These are phyloP conservation scores for Plasmodium vinckei DNA, from an alignment of 169 alveolate genomes.

Conservation along the genomic window DNA sequence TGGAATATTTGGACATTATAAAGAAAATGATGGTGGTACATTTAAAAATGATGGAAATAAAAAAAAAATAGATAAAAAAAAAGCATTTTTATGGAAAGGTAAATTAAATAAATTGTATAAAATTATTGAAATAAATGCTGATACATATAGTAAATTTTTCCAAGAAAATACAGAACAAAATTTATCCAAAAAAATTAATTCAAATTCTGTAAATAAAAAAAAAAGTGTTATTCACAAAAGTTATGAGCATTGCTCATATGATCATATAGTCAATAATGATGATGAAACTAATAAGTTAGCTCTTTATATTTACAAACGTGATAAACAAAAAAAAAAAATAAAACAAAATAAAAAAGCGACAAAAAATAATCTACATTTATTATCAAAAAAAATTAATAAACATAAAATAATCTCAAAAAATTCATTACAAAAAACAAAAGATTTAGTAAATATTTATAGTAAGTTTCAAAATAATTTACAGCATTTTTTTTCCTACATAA, in stretches of 20 bases:
- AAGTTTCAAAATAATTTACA: conserved; percentile 35
- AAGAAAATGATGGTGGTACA: not conserved
- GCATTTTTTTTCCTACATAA: conserved; percentile 32
- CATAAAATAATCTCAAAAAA: conserved; percentile 4
- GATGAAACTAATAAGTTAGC: conserved; percentile 51
- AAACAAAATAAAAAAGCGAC: conserved; percentile 13
- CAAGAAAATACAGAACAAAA: not conserved
- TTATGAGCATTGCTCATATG: not conserved
- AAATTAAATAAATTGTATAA: conserved; percentile 43
- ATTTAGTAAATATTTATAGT: conserved; percentile 16
- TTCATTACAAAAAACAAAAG: conserved; percentile 14
- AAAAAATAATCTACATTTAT: conserved; percentile 24
- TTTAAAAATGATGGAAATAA: not conserved
- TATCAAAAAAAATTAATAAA: conserved; percentile 28
- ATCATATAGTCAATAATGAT: too few species aligned
- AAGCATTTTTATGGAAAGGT: conserved; percentile 31
- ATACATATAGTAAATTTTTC: not conserved
- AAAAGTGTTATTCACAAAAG: not conserved
- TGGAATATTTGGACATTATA: not conserved
- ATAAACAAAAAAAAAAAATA: conserved; percentile 17
- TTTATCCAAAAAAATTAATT: too few species aligned
- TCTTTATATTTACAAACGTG: conserved; percentile 43
- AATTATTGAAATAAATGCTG: conserved; percentile 51
- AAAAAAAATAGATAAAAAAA: not conserved
- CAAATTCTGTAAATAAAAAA: not conserved